Conservation (phyloP, 2,329 filamentous ascomycete species). For the Talaromyces pinophilus region DNA sequence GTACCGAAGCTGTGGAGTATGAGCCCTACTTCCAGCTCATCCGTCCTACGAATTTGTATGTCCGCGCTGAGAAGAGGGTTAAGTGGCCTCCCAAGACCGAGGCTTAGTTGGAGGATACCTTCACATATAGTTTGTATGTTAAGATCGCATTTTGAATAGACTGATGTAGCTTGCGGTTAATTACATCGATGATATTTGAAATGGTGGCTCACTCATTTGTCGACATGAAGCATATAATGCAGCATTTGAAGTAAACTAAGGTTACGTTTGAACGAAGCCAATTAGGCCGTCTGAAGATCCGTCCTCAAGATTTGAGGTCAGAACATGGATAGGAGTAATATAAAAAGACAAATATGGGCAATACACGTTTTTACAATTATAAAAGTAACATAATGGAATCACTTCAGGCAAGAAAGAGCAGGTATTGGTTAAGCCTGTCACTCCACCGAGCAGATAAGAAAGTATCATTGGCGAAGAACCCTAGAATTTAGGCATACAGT, state of each 20-base stretch:
- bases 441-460: background rate
- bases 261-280: background rate
- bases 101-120: background rate
- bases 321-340: too few species aligned
- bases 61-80: conserved; percentile 51
- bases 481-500: background rate
- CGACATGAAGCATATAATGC: background rate
- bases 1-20: conserved; percentile 56
- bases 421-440: background rate
- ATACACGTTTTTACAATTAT: background rate
- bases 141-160: background rate
- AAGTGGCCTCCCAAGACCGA: conserved; percentile 47
- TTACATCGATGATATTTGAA: background rate
- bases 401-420: background rate
- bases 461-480: background rate
- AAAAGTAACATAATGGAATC: background rate
- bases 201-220: background rate
- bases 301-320: background rate
- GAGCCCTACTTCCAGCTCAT: conserved; percentile 63
- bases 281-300: background rate
- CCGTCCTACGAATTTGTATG: conserved; percentile 57
- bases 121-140: background rate
- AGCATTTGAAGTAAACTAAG: background rate
- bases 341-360: too few species aligned
- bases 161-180: background rate